Evolutionary conservation across 768 basidiomycete species (phyloP), one percentile per base, ranked within the genome.

Genomic region (Austroboletus eburneus): DNA sequence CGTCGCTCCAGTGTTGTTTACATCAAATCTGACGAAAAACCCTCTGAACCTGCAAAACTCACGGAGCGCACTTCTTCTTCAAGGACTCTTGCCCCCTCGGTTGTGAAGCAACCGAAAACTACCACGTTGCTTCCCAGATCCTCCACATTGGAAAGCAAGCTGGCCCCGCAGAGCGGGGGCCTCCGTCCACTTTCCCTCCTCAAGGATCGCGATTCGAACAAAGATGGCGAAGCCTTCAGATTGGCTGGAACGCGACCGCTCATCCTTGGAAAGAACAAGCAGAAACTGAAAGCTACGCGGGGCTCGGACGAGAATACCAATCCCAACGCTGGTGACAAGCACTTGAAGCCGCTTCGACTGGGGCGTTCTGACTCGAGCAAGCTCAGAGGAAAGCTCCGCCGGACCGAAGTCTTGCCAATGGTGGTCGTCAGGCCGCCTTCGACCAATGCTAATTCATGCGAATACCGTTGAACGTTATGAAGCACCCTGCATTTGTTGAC

Each of bases 361-460:
- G 69, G 69, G 39, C 71, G 82, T 52, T 81, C 77, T 29, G 82
- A 85, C 51, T 85, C 84, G 27, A 73, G 70, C 59, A 83, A 79
- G 64, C 64, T 77, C 61, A 78, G 82, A 44, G 81, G 76, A 38
- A 56, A 72, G 45, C 72, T 83, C 52, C 70, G 79, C 57, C 74
- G 74, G 63, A 66, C 63, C 32, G 81, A 82, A 68, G 68, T 73
- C 42, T 64, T 85, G 24, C 82, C 83, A 25, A 72, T 76, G 33
- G 79, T 85, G 23, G 72, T 82, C 45, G 72, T 85, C 43, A 72
- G 81, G 17, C 80, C 81, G 9, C 81, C 81, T 13, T 84, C 80
- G 10, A 69, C 63, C 37, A 67, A 64, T 50, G 72, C 78, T 39
- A 72, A 73, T 44, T 66, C 64, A 38, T 76, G 77, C 52, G 68